Evolutionary conservation across 305 asterid species (phyloP).

Genomic region (Petunia hybrid): DNA sequence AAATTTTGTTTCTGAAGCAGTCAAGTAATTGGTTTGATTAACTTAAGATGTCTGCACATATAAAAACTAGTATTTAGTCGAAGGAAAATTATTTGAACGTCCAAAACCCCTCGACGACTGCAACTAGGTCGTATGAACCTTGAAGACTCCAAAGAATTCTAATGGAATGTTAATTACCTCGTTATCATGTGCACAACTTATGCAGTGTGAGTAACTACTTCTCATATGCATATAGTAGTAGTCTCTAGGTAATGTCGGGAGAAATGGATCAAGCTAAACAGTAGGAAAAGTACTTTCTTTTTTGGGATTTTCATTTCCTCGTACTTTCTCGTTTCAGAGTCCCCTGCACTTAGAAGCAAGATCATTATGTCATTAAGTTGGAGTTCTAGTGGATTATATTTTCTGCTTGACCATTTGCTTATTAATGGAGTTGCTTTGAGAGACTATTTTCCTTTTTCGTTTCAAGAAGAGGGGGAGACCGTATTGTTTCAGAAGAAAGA

Average conservation of each 20-base stretch:
- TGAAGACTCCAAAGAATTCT: not conserved
- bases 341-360: not conserved
- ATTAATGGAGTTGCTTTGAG: not conserved
- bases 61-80: too few species aligned
- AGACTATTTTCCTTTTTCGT: not conserved
- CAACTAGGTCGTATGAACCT: constrained; percentile 1
- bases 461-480: constrained; percentile 5
- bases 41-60: constrained; percentile 11
- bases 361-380: not conserved
- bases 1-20: constrained; percentile 16
- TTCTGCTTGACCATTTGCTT: not conserved
- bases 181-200: not conserved
- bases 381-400: constrained; percentile 3
- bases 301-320: not conserved
- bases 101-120: not conserved
- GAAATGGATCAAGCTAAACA: not conserved
- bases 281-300: not conserved
- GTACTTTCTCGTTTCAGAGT: not conserved
- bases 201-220: not conserved
- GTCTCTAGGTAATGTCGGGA: not conserved
- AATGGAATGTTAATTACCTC: not conserved
- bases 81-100: too few species aligned
- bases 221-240: not conserved
- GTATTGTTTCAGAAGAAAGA: not conserved
- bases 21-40: not conserved